These are phyloP conservation scores for Diaporthe ilicicola DNA, from an alignment of 2,329 filamentous ascomycete species.

Conservation along the genomic window DNA sequence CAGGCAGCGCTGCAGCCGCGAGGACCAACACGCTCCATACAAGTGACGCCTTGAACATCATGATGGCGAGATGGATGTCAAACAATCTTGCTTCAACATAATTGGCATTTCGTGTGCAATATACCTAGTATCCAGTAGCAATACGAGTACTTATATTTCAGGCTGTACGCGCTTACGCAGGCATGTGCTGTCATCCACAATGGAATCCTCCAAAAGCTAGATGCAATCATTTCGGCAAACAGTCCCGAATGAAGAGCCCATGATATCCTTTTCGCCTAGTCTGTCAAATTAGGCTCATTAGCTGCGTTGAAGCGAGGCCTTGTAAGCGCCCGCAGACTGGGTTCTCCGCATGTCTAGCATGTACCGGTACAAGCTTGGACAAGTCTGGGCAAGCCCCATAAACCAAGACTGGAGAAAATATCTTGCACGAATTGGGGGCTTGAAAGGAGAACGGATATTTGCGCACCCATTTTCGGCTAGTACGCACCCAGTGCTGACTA, in stretches of 20 bases:
- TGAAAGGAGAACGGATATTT: too few relatives aligned
- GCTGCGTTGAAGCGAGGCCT: slow-evolving; percentile 10
- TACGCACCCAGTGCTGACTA: too few relatives aligned
- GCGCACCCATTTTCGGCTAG: too few relatives aligned
- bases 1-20: background rate
- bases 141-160: background rate
- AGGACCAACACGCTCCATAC: slow-evolving; percentile 1
- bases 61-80: background rate
- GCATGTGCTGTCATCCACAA: background rate
- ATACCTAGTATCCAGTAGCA: background rate
- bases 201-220: background rate
- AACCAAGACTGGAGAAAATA: slow-evolving; percentile 26
- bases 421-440: slow-evolving; percentile 29
- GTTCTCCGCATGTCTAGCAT: slow-evolving; percentile 29
- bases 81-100: background rate
- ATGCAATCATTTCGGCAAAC: background rate
- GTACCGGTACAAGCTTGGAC: slow-evolving; percentile 13
- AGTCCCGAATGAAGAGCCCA: background rate
- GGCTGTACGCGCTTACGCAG: background rate
- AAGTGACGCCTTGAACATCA: slow-evolving; percentile 15
- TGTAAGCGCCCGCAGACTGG: background rate
- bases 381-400: slow-evolving; percentile 21
- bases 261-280: background rate
- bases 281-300: slow-evolving; percentile 5
- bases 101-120: background rate